Evolutionary conservation across 306 rosid species (phyloP).

Genomic region (Dalbergia oliveri): DNA sequence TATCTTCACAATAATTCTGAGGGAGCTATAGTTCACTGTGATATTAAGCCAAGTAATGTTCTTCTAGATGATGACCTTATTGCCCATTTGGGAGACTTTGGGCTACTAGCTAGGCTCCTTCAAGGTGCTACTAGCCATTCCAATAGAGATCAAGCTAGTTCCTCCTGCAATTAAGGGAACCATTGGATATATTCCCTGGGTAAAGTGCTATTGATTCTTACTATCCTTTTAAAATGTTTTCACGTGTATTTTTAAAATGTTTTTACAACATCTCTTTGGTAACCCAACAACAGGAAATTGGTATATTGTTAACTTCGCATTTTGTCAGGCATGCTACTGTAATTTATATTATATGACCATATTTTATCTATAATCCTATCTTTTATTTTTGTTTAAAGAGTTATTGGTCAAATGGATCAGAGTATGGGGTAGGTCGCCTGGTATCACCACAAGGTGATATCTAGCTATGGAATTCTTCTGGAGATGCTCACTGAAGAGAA

Average conservation of each 20-base stretch:
- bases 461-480: constrained; percentile 44
- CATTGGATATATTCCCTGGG: constrained; percentile 51
- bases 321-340: no score
- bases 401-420: constrained; percentile 11
- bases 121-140: background rate
- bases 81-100: constrained; percentile 57
- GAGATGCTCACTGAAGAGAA: constrained; percentile 41
- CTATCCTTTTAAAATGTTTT: no score
- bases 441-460: constrained; percentile 6
- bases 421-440: constrained; percentile 27
- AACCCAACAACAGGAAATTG: no score
- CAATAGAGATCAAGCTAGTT: constrained; percentile 23
- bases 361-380: no score
- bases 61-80: constrained; percentile 50
- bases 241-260: no score
- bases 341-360: no score
- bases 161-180: constrained; percentile 45
- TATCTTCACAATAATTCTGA: constrained; percentile 51
- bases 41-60: constrained; percentile 60
- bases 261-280: no score
- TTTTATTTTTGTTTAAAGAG: background rate
- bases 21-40: constrained; percentile 47
- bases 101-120: constrained; percentile 50
- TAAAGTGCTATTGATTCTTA: background rate
- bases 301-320: no score